Conservation (phyloP, 2,329 filamentous ascomycete species). For the Scytalidium sp. region DNA sequence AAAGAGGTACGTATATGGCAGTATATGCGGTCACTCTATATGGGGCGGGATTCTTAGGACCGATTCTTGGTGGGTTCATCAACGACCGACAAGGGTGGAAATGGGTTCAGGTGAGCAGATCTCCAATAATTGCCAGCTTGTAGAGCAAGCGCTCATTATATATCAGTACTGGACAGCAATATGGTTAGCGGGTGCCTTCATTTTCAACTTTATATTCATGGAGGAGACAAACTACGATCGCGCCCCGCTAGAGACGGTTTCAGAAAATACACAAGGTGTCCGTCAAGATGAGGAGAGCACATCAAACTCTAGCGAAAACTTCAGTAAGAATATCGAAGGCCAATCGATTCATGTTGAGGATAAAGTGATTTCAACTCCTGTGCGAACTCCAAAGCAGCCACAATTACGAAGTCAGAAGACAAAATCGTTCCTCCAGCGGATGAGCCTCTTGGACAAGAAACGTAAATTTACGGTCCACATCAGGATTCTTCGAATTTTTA, state of each 20-base stretch:
- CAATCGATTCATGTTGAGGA: neutral
- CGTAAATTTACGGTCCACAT: neutral
- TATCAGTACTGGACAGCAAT: slow-evolving; percentile 42
- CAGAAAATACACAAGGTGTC: neutral
- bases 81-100: slow-evolving; percentile 43
- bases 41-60: slow-evolving; percentile 37
- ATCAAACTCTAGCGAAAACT: neutral
- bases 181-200: slow-evolving; percentile 42
- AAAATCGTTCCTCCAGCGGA: slow-evolving; percentile 10
- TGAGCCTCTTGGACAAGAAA: neutral
- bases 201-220: slow-evolving; percentile 52
- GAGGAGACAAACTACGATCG: slow-evolving; percentile 49
- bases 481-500: neutral
- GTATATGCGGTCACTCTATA: slow-evolving; percentile 40
- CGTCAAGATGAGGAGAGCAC: neutral
- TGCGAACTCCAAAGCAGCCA: neutral
- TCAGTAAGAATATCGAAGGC: neutral
- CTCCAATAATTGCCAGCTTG: no score
- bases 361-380: neutral
- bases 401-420: neutral
- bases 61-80: slow-evolving; percentile 47
- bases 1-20: slow-evolving; percentile 37
- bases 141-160: neutral
- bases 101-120: slow-evolving; percentile 36
- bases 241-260: neutral